Evolutionary conservation across 148 eudicot genomes (phyloP).

Genomic region (Rhododendron kiyosumense): DNA sequence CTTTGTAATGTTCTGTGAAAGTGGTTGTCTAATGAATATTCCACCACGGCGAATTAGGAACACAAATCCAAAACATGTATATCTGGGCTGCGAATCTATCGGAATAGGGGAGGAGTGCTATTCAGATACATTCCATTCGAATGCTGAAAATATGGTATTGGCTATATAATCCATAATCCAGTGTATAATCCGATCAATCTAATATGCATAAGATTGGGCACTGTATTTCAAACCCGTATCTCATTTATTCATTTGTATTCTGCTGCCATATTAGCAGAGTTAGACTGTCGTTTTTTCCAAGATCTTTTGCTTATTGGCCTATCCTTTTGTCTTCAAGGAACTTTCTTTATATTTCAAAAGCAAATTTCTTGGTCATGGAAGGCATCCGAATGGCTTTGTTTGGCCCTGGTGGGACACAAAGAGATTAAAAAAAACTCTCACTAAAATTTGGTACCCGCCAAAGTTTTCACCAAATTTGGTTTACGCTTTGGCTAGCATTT

Average conservation of each 20-base stretch:
- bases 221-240: neutral
- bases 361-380: neutral
- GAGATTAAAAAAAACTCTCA: neutral
- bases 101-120: neutral
- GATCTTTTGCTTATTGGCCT: neutral
- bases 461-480: conserved; percentile 6
- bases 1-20: neutral
- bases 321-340: neutral
- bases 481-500: neutral
- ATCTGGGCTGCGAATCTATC: no score
- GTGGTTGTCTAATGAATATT: neutral
- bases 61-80: no score
- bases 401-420: neutral
- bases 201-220: neutral
- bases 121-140: neutral
- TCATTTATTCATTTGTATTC: neutral
- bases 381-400: neutral
- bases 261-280: neutral
- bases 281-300: neutral
- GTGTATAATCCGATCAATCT: neutral
- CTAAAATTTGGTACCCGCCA: neutral
- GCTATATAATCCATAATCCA: neutral
- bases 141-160: neutral
- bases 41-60: neutral
- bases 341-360: neutral